These are phyloP conservation scores for Daedaleopsis nitida DNA, from an alignment of 768 basidiomycete species.

Conservation along the genomic window DNA sequence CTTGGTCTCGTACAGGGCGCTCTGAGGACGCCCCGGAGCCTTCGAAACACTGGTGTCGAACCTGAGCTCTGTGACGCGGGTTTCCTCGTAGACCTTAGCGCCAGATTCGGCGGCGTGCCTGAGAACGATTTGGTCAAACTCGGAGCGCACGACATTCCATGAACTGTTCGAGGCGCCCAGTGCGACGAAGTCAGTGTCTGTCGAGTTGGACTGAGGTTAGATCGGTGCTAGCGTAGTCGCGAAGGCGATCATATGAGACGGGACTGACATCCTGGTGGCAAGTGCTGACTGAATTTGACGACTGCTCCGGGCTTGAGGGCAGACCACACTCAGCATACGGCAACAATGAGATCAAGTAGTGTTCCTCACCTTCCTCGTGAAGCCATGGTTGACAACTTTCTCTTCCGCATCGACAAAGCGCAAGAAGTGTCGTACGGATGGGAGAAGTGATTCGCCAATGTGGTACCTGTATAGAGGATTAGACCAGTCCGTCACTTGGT, in stretches of 20 bases:
- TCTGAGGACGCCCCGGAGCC: slow-evolving; percentile 40
- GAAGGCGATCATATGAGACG: neutral
- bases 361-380: neutral
- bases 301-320: neutral
- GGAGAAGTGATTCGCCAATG: neutral
- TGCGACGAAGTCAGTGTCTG: neutral
- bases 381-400: neutral
- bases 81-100: slow-evolving; percentile 49
- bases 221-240: neutral
- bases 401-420: neutral
- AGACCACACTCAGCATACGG: neutral
- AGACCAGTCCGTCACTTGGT: neutral
- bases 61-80: slow-evolving; percentile 45
- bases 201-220: neutral
- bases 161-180: neutral
- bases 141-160: neutral
- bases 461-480: neutral
- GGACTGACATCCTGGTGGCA: neutral
- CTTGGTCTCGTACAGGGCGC: slow-evolving; percentile 48
- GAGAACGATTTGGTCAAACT: neutral
- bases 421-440: neutral
- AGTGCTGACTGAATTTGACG: neutral
- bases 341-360: neutral
- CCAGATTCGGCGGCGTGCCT: slow-evolving; percentile 33
- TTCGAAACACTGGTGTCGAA: slow-evolving; percentile 36